Conservation (phyloP, 1,284 basidiomycete species). For the Pseudozyma thailandica region DNA sequence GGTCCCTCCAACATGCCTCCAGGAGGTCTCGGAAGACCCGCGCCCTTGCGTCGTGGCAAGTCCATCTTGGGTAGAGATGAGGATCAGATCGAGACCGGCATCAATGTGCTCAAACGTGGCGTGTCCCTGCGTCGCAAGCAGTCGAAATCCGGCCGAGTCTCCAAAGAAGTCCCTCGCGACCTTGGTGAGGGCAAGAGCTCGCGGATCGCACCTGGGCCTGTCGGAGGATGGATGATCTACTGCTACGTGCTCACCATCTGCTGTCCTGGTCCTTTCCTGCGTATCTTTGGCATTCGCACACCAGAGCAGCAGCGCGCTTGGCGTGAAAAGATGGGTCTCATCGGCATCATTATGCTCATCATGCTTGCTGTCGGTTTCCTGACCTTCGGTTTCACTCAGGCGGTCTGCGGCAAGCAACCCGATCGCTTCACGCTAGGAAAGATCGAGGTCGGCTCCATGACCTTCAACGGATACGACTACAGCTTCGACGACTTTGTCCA, state of each 20-base stretch:
- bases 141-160: conserved; percentile 40
- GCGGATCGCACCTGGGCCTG: conserved; percentile 75
- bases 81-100: conserved; percentile 65
- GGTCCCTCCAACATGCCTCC: conserved; percentile 53
- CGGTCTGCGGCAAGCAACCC: conserved; percentile 86
- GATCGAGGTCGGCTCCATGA: conserved; percentile 82
- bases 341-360: conserved; percentile 80
- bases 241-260: conserved; percentile 87
- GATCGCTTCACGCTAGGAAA: conserved; percentile 82
- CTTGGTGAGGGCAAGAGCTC: conserved; percentile 50
- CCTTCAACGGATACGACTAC: conserved; percentile 93
- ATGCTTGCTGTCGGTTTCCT: conserved; percentile 97
- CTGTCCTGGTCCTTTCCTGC: conserved; percentile 75
- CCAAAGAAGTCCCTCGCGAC: conserved; percentile 56
- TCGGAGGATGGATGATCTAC: conserved; percentile 95
- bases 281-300: conserved; percentile 79
- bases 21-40: conserved; percentile 53
- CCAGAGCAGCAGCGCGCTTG: conserved; percentile 95
- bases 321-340: conserved; percentile 96
- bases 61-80: conserved; percentile 67
- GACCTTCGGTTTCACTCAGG: conserved; percentile 97
- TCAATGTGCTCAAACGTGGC: conserved; percentile 67
- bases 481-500: conserved; percentile 80
- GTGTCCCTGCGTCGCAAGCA: conserved; percentile 61
- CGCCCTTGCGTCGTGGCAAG: conserved; percentile 64